phyloP scores from a whole-genome alignment of 1,284 basidiomycete genomes.

The Trichosporon faecale region DNA sequence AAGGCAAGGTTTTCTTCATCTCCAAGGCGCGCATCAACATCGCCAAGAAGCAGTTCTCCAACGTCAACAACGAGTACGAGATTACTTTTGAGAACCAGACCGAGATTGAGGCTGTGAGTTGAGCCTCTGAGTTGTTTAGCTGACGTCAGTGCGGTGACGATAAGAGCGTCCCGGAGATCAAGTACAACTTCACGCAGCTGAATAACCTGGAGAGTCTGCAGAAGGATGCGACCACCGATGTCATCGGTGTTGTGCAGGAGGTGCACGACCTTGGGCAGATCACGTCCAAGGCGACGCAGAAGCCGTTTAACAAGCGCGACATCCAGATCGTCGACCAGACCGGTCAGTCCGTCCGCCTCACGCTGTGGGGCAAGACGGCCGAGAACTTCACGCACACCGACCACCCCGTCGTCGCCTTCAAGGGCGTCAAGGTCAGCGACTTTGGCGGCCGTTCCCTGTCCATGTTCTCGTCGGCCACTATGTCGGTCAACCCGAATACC shows the following conservation, averaged over 20 bases:
- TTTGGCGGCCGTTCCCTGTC: slow-evolving; percentile 87
- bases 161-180: slow-evolving; percentile 70
- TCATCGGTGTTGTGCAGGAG: slow-evolving; percentile 80
- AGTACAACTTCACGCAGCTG: slow-evolving; percentile 77
- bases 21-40: slow-evolving; percentile 88
- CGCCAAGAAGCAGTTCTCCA: slow-evolving; percentile 96
- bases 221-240: slow-evolving; percentile 70
- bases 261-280: slow-evolving; percentile 67
- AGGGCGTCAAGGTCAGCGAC: slow-evolving; percentile 91
- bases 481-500: slow-evolving; percentile 84
- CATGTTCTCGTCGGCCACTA: slow-evolving; percentile 64
- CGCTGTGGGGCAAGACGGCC: slow-evolving; percentile 94
- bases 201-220: slow-evolving; percentile 61
- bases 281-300: slow-evolving; percentile 67
- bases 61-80: slow-evolving; percentile 90
- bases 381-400: slow-evolving; percentile 67
- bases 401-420: slow-evolving; percentile 80
- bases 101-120: slow-evolving; percentile 61
- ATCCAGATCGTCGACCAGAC: slow-evolving; percentile 83
- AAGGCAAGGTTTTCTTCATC: slow-evolving; percentile 83
- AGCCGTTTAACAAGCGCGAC: slow-evolving; percentile 77
- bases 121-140: neutral
- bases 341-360: slow-evolving; percentile 74
- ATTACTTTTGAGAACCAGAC: slow-evolving; percentile 80
- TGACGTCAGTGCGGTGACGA: slow-evolving; percentile 62